These are phyloP conservation scores for Cyclostephanos invisitatus DNA, from an alignment of 108 stramenopile species.

Conservation along the genomic window DNA sequence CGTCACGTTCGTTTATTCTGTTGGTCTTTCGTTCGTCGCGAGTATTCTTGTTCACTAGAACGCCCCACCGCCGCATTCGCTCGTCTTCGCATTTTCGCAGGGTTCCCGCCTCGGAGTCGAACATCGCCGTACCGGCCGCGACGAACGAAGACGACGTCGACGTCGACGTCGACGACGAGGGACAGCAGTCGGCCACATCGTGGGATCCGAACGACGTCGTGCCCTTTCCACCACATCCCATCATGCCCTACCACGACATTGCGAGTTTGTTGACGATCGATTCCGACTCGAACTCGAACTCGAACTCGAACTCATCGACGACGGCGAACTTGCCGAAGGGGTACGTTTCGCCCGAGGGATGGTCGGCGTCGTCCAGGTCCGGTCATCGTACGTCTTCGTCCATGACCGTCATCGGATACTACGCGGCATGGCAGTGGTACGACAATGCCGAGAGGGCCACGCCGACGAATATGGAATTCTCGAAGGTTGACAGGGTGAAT, in stretches of 20 bases:
- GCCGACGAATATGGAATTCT: constrained; percentile 26
- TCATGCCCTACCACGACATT: constrained; percentile 11
- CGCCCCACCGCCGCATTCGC: too few species aligned
- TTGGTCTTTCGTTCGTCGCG: too few species aligned
- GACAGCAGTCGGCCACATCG: not conserved
- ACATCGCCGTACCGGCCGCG: not conserved
- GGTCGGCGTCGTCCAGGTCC: constrained; percentile 20
- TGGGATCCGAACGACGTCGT: constrained; percentile 30
- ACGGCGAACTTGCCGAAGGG: constrained; percentile 22
- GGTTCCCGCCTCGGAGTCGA: constrained; percentile 18
- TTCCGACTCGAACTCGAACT: not conserved
- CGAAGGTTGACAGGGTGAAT: constrained; percentile 26
- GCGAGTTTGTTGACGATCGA: not conserved
- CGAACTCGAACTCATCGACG: not conserved
- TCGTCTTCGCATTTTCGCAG: constrained; percentile 5
- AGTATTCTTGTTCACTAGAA: too few species aligned
- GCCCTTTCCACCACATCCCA: constrained; percentile 20
- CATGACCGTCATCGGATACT: constrained; percentile 38
- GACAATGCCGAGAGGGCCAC: constrained; percentile 23
- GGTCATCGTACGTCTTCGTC: not conserved
- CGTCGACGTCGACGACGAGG: constrained; percentile 17
- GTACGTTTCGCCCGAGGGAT: constrained; percentile 37
- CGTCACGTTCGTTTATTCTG: not conserved
- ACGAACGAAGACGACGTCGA: not conserved
- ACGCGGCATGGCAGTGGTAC: constrained; percentile 49